Base-by-base conservation (phyloP, 2,329 filamentous ascomycete genomes). In the Coniella vitis region DNA sequence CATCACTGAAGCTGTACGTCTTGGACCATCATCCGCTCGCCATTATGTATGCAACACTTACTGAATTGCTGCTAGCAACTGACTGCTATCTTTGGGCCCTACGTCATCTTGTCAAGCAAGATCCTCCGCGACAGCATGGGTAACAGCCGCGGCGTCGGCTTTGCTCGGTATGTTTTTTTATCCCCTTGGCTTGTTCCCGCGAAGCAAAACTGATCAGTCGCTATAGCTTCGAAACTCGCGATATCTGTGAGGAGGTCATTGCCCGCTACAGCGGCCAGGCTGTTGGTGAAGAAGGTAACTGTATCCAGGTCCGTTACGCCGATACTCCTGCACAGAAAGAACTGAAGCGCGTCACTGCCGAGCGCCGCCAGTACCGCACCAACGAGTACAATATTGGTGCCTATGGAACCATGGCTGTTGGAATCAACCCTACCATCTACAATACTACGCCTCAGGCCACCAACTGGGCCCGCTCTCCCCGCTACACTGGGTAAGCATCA, bases 271-370 rank as follows among this genome's bases (percentile, higher is more conserved):
- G 95, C 68, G 91, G 93, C 56, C 73, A 83, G 57, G 72, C 79
- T 25, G 78, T 87, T 56, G 87, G 87, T 36, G 82, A 86, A 31
- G 88, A 95, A 60, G 82, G 85, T 22, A 80, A 93, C 56, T 83
- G 90, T 55, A 81, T 93, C 69, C 90, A 96, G 69, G 90, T 98
- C 58, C 90, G 93, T 56, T 98, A 95, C 65, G 91, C 94, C 55
- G 93, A 98, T 63, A 98, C 93, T 34, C 88, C 93, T 48, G 87
- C 91, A 54, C 93, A 98, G 69, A 98, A 98, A 74, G 83, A 93
- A 63, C 77, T 98, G 58, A 98, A 98, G 77, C 86, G 93, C 56
- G 86, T 96, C 64, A 97, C 91, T 37, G 90, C 93, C 29, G 90
- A 95, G 65, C 88, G 90, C 50, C 90, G 93, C 53, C 89, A 95